phyloP scores from a whole-genome alignment of 2,329 filamentous ascomycete species.

The Calonectria crousiana region DNA sequence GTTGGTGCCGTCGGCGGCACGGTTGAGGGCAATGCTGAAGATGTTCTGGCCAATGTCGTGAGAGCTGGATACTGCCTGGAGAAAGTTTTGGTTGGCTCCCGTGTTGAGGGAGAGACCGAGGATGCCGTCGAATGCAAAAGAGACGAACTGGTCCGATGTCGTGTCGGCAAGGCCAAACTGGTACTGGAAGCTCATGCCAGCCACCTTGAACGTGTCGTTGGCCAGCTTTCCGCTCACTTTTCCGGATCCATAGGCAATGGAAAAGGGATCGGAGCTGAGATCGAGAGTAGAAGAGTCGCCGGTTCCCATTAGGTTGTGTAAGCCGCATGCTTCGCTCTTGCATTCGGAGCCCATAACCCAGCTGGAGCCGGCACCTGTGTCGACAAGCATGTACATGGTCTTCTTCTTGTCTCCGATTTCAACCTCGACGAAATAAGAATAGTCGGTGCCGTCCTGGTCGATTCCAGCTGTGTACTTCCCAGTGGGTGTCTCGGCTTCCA shows the following conservation, averaged over 20 bases:
- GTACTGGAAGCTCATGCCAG: constrained; percentile 72
- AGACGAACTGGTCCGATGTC: constrained; percentile 79
- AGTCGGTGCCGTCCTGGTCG: constrained; percentile 74
- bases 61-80: constrained; percentile 70
- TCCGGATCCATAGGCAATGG: constrained; percentile 82
- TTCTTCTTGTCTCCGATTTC: constrained; percentile 67
- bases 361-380: constrained; percentile 78
- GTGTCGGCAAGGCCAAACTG: constrained; percentile 79
- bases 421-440: constrained; percentile 73
- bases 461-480: constrained; percentile 65
- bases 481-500: constrained; percentile 59
- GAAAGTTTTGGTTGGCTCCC: constrained; percentile 73
- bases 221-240: constrained; percentile 75
- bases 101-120: constrained; percentile 78
- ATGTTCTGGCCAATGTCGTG: constrained; percentile 72
- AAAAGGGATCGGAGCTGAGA: constrained; percentile 64
- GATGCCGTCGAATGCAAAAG: constrained; percentile 90
- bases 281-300: constrained; percentile 73
- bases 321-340: constrained; percentile 72
- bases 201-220: constrained; percentile 76
- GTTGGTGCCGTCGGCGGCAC: constrained; percentile 73
- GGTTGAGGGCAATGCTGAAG: constrained; percentile 78
- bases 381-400: constrained; percentile 71
- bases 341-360: constrained; percentile 87
- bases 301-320: constrained; percentile 78